Base-by-base conservation (phyloP, 192 early-diverging fungal genomes). In the Podila horticola region DNA sequence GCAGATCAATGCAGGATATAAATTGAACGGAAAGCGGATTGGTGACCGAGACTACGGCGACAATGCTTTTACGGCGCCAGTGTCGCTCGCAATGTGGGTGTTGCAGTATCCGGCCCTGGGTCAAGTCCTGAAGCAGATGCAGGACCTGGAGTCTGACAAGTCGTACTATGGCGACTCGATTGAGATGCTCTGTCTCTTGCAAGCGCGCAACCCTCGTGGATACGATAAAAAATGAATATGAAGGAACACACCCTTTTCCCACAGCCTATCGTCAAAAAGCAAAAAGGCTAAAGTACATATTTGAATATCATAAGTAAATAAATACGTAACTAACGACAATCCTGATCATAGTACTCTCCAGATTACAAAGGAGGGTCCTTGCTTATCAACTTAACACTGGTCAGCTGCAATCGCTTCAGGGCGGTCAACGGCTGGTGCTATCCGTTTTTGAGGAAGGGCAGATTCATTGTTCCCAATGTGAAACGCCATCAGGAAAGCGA, bases 91-190 rank as follows among this genome's bases (percentile, higher is more conserved):
- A 20, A 83, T 85, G 30, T 85, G 84, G 84, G 57, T 62, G 15
- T 66, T 85, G 19, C 26, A 52, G 17, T 62, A 76, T 50, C 59
- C 24, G 30, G 26, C 26, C 29, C 30, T 61, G 5, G 59, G 30
- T 33, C 22, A 11, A 61, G 59, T 61, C 59, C 59, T 61, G 59
- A 61, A 61, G 59, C 59, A 61, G 59, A 83, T 85, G 84, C 79
- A 75, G 5, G 36, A 75, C 5, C 68, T 83, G 76, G 67, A 60
- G 8, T 61, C 59, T 61, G 82, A 85, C 1, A 76, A 79, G 49
- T 72, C 69, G n/a, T 85, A 85, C 61, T 85, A 83, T 72, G 84
- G 84, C 29, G 84, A 85, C 66, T 65, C 75, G 15, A 85, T 85
- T 59, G 71, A 75, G 8, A 71, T 85, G 72, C 50, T 85, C 26